Evolutionary conservation across 2,329 filamentous ascomycete genomes (phyloP).

Genomic region (Botryotinia narcissicola): DNA sequence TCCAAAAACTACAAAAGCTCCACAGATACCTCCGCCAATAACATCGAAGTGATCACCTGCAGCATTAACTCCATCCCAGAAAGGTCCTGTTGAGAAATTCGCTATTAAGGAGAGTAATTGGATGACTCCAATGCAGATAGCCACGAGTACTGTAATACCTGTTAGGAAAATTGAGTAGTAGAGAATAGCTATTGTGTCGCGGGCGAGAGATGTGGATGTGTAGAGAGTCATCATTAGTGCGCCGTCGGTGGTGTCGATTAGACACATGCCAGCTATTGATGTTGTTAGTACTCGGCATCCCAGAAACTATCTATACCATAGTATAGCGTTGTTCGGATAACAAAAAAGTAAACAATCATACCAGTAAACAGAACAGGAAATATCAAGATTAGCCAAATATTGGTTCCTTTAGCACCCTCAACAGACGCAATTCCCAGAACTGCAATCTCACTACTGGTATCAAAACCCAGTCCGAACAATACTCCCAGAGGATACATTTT

Average conservation of each 20-base stretch:
- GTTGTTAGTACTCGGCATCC: background rate
- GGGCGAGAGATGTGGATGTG: conserved; percentile 71
- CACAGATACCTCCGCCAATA: conserved; percentile 83
- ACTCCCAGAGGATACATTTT: conserved; percentile 94
- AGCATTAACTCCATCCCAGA: conserved; percentile 83
- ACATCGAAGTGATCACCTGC: conserved; percentile 81
- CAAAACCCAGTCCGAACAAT: conserved; percentile 88
- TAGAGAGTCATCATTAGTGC: conserved; percentile 95
- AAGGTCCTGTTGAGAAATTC: conserved; percentile 72
- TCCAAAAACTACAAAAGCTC: conserved; percentile 76
- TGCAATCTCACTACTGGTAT: conserved; percentile 92
- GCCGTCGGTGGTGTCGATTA: conserved; percentile 88
- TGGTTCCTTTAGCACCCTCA: conserved; percentile 80
- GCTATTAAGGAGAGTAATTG: conserved; percentile 78
- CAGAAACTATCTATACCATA: no score
- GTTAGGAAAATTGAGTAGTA: conserved; percentile 69
- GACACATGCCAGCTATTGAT: conserved; percentile 77
- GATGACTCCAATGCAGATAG: conserved; percentile 72
- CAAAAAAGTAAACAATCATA: conserved; percentile 40
- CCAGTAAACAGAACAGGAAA: conserved; percentile 88
- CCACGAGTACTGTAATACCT: conserved; percentile 39
- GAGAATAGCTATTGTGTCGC: conserved; percentile 82
- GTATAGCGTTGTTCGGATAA: no score
- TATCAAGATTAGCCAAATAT: conserved; percentile 89
- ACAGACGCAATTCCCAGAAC: conserved; percentile 87